A percentile compares a stretch with the other conserved stretches of the same genome.
Conservation (phyloP, 2,329 filamentous ascomycete species). For the Anthostomella pinea region DNA sequence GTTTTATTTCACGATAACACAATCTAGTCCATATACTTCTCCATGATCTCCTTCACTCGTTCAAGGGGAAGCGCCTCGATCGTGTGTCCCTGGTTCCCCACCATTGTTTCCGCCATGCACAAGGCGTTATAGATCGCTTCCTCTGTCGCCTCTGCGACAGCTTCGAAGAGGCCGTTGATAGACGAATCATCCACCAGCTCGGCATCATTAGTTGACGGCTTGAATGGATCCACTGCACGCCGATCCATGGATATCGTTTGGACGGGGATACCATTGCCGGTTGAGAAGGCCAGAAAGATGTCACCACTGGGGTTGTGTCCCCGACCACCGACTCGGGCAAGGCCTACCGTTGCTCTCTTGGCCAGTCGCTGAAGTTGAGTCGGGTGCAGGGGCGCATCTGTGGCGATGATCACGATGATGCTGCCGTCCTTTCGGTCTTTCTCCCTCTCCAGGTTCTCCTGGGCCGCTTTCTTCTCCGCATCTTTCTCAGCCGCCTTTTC, state of each 20-base stretch:
- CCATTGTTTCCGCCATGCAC: slow-evolving; percentile 59
- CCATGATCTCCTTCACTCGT: slow-evolving; percentile 44
- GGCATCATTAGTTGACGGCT: slow-evolving; percentile 35
- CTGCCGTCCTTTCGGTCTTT: slow-evolving; percentile 58
- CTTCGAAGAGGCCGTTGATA: slow-evolving; percentile 61
- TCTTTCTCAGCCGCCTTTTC: slow-evolving; percentile 24
- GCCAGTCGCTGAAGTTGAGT: slow-evolving; percentile 56
- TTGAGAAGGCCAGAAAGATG: slow-evolving; percentile 66
- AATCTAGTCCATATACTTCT: slow-evolving; percentile 30
- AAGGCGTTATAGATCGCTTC: slow-evolving; percentile 65
- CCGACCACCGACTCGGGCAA: slow-evolving; percentile 59
- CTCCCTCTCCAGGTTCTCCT: slow-evolving; percentile 27
- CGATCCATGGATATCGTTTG: slow-evolving; percentile 34
- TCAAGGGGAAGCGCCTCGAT: slow-evolving; percentile 50
- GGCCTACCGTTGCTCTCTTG: slow-evolving; percentile 58
- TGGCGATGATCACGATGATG: slow-evolving; percentile 59
- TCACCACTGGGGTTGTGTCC: slow-evolving; percentile 63
- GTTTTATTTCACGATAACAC: not conserved
- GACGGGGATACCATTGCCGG: slow-evolving; percentile 50
- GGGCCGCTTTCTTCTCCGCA: slow-evolving; percentile 28
- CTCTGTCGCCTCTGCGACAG: slow-evolving; percentile 59
- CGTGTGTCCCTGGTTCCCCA: slow-evolving; percentile 47
- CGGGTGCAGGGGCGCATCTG: slow-evolving; percentile 58
- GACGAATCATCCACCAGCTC: slow-evolving; percentile 55
- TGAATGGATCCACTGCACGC: slow-evolving; percentile 40